Evolutionary conservation across 768 basidiomycete species (phyloP).

Genomic region (Leucocoprinus sp.): DNA sequence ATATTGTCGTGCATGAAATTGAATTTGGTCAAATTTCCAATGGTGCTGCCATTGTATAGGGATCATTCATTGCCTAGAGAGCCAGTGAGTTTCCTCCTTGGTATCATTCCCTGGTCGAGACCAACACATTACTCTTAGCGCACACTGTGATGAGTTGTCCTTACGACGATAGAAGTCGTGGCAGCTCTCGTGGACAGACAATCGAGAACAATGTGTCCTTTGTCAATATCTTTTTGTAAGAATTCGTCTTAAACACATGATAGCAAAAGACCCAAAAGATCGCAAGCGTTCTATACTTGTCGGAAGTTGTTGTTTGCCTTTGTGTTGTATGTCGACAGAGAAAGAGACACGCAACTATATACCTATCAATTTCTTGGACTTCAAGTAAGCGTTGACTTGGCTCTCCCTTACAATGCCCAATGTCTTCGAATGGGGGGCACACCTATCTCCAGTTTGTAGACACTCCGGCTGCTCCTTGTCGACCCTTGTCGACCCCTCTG

Average conservation of each 20-base stretch:
- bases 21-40: conserved; percentile 89
- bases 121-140: conserved; percentile 32
- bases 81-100: conserved; percentile 58
- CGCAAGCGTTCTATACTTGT: conserved; percentile 67
- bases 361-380: conserved; percentile 99
- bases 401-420: conserved; percentile 30
- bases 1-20: conserved; percentile 88
- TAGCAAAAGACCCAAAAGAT: conserved; percentile 86
- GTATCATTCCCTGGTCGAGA: background rate
- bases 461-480: conserved; percentile 75
- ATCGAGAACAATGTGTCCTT: conserved; percentile 70
- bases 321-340: conserved; percentile 89
- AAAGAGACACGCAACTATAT: conserved; percentile 89
- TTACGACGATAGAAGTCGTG: conserved; percentile 69
- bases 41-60: conserved; percentile 94
- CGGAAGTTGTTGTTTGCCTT: conserved; percentile 84
- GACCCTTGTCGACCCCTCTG: conserved; percentile 89
- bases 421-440: conserved; percentile 92
- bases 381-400: conserved; percentile 41
- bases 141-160: conserved; percentile 78
- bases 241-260: conserved; percentile 5
- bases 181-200: conserved; percentile 84
- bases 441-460: conserved; percentile 93
- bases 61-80: conserved; percentile 84
- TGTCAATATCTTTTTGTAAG: background rate